Base-by-base conservation (phyloP, 1,284 basidiomycete genomes). In the Leccinum huronense region DNA sequence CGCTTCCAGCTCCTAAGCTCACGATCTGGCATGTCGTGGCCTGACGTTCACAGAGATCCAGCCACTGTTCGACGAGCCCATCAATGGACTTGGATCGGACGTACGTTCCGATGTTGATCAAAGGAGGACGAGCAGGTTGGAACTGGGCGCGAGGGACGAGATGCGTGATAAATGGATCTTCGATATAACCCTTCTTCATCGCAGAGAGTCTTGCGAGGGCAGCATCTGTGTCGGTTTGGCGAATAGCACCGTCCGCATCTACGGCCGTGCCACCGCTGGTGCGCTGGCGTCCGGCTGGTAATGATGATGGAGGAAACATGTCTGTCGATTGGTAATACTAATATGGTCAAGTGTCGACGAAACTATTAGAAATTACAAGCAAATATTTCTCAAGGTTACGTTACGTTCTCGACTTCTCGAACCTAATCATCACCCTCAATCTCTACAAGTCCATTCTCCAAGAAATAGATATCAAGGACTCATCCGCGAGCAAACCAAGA, bases 71-170 rank as follows among this genome's bases (percentile, higher is more conserved):
- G 0, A 97, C 88, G 6, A 98, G 84, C 56, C 78, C 75, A 73
- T 99, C 97, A 56, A 98, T 86, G 2, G 87, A 89, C 57, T 84
- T 82, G 0, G 92, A 90, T 61, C 97, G 86, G 62, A 97, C 86
- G 69, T 91, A 93, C 1, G 97, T 99, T 8, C 97, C 97, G 56
- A 98, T 84, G 75, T 98, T 98, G 81, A 99, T 98, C 68, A 98
- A 78, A 0, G 96, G 96, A 1, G 93, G 86, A 1, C 91, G 82
- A 14, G 83, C 72, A 45, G 84, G 86, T 74, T 91, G 82, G 68
- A 86, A 75, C 71, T 86, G 84, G 7, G 88, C 80, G 14, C 87
- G 82, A 31, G 88, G 82, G 38, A 93, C 81, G 63, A 95, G 82
- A 57, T 83, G 75, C 30, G 79, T 75, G 64, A 91, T 82, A 75